Evolutionary conservation across 257 asterid species (phyloP), one percentile per base, ranked within the genome.

Genomic region (Cinchona pubescens): DNA sequence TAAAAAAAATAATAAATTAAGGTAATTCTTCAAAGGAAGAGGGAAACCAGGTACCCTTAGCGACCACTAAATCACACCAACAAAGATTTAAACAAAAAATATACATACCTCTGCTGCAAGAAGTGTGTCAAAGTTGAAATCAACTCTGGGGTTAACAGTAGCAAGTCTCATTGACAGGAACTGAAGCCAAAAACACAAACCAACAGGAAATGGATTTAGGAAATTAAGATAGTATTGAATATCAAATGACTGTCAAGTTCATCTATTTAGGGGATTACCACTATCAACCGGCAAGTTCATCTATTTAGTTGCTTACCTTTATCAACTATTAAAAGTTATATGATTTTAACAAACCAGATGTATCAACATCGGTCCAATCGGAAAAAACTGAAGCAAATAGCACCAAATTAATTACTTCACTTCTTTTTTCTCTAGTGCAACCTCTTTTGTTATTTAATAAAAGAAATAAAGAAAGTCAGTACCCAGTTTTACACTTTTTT

Each of bases 131-230:
- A 91, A 79, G 85, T 88, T 90, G 83, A 87, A 84, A 82, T 88
- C 94, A 71, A 84, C 85, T 80, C 93, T 83, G 0, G 98, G 94
- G 86, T 89, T 88, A 59, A 83, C 97, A 55, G 96, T 88, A 81
- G 98, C 96, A 56, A 93, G 96, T 83, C 90, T 90, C 98, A 93
- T 91, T n/a, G 98, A 91, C 61, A 93, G 84, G 80, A 88, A 88
- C 84, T 76, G 80, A 48, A 79, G 13, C 12, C 32, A 19, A 63
- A 59, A 40, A 69, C 9, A 32, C 8, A 21, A 68, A 55, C n/a
- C 35, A 69, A 34, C 58, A 34, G 16, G 14, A 37, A 77, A 70
- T n/a, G 13, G 40, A 56, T 21, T 34, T 43, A 27, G 48, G 10
- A 46, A 43, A 40, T n/a, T 5, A 25, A n/a, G 49, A 72, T 10